These are phyloP conservation scores for Amanita polypyramis DNA, from an alignment of 768 basidiomycete genomes.

Conservation along the genomic window DNA sequence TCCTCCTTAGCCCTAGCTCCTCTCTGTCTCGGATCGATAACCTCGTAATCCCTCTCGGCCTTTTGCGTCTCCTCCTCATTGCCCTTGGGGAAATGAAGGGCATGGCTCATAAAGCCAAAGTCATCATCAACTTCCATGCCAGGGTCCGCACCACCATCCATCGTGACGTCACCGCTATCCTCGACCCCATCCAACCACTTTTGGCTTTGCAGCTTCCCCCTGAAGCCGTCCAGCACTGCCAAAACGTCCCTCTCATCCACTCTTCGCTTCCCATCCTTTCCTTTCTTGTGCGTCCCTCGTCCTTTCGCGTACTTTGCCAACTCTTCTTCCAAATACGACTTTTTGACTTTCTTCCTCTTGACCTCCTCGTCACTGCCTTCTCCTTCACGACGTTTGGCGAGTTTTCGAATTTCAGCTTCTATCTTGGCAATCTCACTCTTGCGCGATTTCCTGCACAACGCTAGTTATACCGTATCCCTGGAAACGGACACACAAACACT, in stretches of 20 bases:
- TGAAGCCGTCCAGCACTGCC: slow-evolving; percentile 58
- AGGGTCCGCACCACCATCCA: slow-evolving; percentile 25
- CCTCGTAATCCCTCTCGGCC: slow-evolving; percentile 81
- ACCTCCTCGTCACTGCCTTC: slow-evolving; percentile 58
- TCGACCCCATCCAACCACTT: slow-evolving; percentile 16
- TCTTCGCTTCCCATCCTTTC: slow-evolving; percentile 29
- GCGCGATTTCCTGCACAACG: slow-evolving; percentile 20
- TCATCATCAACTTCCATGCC: slow-evolving; percentile 76
- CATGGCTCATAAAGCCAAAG: slow-evolving; percentile 61
- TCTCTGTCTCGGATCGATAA: slow-evolving; percentile 73
- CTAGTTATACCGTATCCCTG: background rate
- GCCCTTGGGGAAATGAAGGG: slow-evolving; percentile 69
- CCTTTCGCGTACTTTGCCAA: slow-evolving; percentile 70
- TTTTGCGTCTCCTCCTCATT: slow-evolving; percentile 65
- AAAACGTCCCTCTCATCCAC: slow-evolving; percentile 69
- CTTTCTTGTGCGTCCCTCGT: slow-evolving; percentile 45
- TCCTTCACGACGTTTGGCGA: slow-evolving; percentile 50
- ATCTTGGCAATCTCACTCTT: slow-evolving; percentile 76
- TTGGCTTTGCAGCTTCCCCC: slow-evolving; percentile 52
- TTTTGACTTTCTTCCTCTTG: slow-evolving; percentile 37
- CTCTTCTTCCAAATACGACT: slow-evolving; percentile 73
- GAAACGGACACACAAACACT: slow-evolving; percentile 10
- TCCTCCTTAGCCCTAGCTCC: slow-evolving; percentile 71
- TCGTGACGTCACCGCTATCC: slow-evolving; percentile 8
- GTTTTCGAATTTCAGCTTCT: slow-evolving; percentile 79